Percentiles rank a stretch among this genome's conserved stretches.
Conservation (phyloP, 2,329 filamentous ascomycete genomes). For the Fusarium azukiicola region DNA sequence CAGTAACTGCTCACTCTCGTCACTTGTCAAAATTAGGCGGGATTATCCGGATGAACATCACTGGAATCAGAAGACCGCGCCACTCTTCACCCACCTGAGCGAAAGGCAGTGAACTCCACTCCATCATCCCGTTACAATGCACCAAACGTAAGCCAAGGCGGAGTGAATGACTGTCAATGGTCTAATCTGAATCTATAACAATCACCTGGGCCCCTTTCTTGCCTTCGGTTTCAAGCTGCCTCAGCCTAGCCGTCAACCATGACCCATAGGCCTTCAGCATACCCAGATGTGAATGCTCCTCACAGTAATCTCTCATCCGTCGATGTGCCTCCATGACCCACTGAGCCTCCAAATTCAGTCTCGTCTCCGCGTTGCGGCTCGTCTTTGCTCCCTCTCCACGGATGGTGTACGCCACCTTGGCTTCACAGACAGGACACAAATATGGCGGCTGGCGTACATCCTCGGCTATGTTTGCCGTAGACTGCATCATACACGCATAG, state of each 20-base stretch:
- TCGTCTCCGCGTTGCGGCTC: neutral
- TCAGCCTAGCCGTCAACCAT: neutral
- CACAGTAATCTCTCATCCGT: slow-evolving; percentile 12
- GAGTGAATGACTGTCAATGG: neutral
- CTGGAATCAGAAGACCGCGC: no score
- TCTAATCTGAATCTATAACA: neutral
- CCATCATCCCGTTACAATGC: no score
- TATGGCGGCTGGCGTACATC: slow-evolving; percentile 82
- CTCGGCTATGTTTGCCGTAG: slow-evolving; percentile 76
- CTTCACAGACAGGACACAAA: slow-evolving; percentile 78
- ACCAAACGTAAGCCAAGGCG: no score
- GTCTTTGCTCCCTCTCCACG: slow-evolving; percentile 8
- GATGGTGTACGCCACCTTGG: slow-evolving; percentile 67
- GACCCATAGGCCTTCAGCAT: neutral
- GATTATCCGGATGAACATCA: no score
- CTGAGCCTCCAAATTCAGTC: neutral
- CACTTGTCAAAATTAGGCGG: neutral
- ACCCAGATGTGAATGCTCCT: neutral
- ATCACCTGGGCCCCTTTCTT: neutral
- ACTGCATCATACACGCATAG: slow-evolving; percentile 83
- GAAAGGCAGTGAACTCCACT: no score
- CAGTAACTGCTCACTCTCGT: no score
- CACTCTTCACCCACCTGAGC: no score
- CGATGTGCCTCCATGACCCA: slow-evolving; percentile 5
- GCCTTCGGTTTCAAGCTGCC: neutral